Conservation (phyloP, 1,284 basidiomycete species). For the Singerocomus inundabilis region DNA sequence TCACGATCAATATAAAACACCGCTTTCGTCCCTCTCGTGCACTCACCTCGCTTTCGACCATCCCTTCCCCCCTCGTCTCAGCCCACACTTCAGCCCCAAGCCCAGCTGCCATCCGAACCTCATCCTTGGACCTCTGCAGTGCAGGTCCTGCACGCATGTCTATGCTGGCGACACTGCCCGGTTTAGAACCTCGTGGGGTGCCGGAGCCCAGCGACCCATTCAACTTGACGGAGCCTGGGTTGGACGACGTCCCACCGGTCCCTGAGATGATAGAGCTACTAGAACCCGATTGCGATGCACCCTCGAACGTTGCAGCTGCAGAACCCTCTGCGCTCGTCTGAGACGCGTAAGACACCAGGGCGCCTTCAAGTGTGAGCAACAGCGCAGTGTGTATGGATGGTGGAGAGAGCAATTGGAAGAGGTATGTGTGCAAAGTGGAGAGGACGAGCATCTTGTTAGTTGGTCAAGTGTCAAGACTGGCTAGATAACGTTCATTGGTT, state of each 20-base stretch:
- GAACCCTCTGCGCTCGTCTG: conserved; percentile 13
- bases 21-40: too few species aligned
- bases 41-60: conserved; percentile 71
- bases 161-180: conserved; percentile 12
- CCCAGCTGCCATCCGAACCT: conserved; percentile 67
- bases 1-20: not conserved
- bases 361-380: conserved; percentile 32
- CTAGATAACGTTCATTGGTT: not conserved
- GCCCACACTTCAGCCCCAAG: conserved; percentile 72
- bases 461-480: conserved; percentile 2
- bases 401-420: conserved; percentile 31
- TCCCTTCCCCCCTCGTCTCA: conserved; percentile 61
- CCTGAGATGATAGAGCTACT: conserved; percentile 10
- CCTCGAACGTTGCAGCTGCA: not conserved
- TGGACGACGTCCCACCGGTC: conserved; percentile 8
- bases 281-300: conserved; percentile 11
- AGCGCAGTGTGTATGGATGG: conserved; percentile 31
- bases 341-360: conserved; percentile 35
- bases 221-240: conserved; percentile 19
- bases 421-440: conserved; percentile 26
- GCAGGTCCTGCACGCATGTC: conserved; percentile 9
- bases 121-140: conserved; percentile 59
- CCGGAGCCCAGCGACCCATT: conserved; percentile 6
- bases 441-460: conserved; percentile 31
- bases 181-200: conserved; percentile 39